Percentiles rank a stretch among this genome's conserved stretches.
phyloP scores from a whole-genome alignment of 352 stramenopile genomes.

The Phytophthora niederhauseri region DNA sequence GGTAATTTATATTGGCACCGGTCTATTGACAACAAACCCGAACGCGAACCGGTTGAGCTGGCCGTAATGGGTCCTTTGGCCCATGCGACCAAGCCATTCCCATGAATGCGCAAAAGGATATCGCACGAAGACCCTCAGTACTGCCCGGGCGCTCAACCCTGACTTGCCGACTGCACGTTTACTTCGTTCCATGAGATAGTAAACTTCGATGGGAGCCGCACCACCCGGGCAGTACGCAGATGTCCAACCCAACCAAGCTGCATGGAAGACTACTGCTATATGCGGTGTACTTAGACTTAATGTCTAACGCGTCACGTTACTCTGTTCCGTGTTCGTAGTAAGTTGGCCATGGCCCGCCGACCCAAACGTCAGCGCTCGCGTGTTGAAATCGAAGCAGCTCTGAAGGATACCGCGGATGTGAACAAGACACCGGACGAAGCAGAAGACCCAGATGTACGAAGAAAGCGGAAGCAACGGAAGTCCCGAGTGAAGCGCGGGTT shows the following conservation, averaged over 20 bases:
- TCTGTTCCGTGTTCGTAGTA: not conserved
- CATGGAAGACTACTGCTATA: not conserved
- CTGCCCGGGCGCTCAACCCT: no score
- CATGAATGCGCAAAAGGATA: no score
- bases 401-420: not conserved
- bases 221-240: no score
- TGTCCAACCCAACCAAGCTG: no score
- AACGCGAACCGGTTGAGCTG: no score
- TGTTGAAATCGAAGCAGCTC: not conserved
- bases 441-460: not conserved
- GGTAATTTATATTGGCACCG: not conserved
- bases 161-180: no score
- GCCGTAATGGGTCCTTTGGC: no score
- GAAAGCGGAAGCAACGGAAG: not conserved
- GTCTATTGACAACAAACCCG: not conserved
- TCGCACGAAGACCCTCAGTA: no score
- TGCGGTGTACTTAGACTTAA: constrained; percentile 3
- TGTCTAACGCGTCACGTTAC: constrained; percentile 1
- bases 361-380: not conserved
- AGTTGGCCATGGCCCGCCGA: not conserved
- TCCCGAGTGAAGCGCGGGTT: not conserved
- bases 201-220: not conserved
- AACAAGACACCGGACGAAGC: not conserved
- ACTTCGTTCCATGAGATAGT: no score
- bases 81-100: no score